A percentile compares a stretch with the other conserved stretches of the same genome.
Evolutionary conservation across 2,329 filamentous ascomycete genomes (phyloP).

Genomic region (Penicillium freii): DNA sequence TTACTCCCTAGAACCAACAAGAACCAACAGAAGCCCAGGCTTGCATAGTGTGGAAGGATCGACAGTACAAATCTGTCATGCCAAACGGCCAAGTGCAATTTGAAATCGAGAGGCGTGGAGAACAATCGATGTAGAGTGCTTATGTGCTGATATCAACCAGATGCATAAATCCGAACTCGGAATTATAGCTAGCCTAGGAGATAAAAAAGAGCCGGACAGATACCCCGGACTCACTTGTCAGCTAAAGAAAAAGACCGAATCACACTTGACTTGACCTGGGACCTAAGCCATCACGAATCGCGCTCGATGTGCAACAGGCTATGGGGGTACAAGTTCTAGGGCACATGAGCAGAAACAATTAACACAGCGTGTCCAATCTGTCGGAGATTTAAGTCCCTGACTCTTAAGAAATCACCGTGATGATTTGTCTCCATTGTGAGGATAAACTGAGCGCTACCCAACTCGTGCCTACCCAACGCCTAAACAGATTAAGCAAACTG

Average conservation of each 20-base stretch:
- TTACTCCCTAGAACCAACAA: background rate
- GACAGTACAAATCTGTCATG: background rate
- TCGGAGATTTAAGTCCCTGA: background rate
- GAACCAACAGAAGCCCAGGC: background rate
- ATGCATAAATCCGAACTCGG: background rate
- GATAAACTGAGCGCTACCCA: background rate
- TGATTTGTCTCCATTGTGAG: background rate
- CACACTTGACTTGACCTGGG: background rate
- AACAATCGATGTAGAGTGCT: background rate
- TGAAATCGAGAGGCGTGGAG: background rate
- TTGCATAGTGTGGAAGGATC: background rate
- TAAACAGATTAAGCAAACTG: background rate
- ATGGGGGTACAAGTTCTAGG: background rate
- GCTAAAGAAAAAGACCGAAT: background rate
- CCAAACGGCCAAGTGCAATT: background rate
- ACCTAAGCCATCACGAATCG: background rate
- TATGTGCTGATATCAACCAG: background rate
- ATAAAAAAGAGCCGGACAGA: background rate
- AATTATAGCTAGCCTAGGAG: background rate
- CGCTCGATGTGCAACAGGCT: background rate
- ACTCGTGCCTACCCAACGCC: background rate
- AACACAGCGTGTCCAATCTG: background rate
- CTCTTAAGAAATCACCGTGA: background rate
- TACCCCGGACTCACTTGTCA: background rate
- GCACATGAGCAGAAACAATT: background rate